Percentiles rank a stretch among this genome's conserved stretches.
These are phyloP conservation scores for Poa annua DNA, from an alignment of 176 grass and related monocot genomes.

Conservation along the genomic window DNA sequence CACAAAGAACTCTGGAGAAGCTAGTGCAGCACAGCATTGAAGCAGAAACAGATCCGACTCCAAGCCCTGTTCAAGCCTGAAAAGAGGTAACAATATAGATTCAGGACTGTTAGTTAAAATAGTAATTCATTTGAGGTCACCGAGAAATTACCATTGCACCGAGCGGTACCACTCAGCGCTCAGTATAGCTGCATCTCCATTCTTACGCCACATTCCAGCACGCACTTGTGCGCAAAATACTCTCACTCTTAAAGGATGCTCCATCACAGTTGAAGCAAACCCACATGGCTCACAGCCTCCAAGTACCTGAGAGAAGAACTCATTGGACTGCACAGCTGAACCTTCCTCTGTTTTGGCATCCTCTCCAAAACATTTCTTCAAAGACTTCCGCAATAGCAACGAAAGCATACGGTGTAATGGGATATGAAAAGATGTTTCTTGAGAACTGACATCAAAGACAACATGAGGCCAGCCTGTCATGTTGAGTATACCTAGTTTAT, in stretches of 20 bases:
- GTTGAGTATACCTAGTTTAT: slow-evolving; percentile 72
- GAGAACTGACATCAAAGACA: slow-evolving; percentile 87
- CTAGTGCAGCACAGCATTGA: slow-evolving; percentile 94
- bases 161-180: slow-evolving; percentile 83
- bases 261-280: slow-evolving; percentile 92
- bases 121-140: slow-evolving; percentile 26
- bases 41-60: slow-evolving; percentile 94
- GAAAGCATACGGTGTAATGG: slow-evolving; percentile 98
- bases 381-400: slow-evolving; percentile 65
- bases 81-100: slow-evolving; percentile 48
- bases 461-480: slow-evolving; percentile 72
- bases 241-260: slow-evolving; percentile 90
- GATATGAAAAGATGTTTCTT: slow-evolving; percentile 97
- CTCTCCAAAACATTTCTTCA: slow-evolving; percentile 75
- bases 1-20: slow-evolving; percentile 91
- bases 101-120: slow-evolving; percentile 35
- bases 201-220: slow-evolving; percentile 98
- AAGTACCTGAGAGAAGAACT: slow-evolving; percentile 74
- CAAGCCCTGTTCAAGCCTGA: slow-evolving; percentile 91
- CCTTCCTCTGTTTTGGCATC: slow-evolving; percentile 49
- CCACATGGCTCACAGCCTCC: slow-evolving; percentile 62
- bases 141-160: slow-evolving; percentile 80
- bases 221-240: slow-evolving; percentile 97
- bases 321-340: slow-evolving; percentile 48
- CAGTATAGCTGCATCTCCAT: slow-evolving; percentile 87